Evolutionary conservation across 495 filamentous ascomycete genomes (phyloP), one percentile per base, ranked within the genome.

Genomic region (Tuber brumale): DNA sequence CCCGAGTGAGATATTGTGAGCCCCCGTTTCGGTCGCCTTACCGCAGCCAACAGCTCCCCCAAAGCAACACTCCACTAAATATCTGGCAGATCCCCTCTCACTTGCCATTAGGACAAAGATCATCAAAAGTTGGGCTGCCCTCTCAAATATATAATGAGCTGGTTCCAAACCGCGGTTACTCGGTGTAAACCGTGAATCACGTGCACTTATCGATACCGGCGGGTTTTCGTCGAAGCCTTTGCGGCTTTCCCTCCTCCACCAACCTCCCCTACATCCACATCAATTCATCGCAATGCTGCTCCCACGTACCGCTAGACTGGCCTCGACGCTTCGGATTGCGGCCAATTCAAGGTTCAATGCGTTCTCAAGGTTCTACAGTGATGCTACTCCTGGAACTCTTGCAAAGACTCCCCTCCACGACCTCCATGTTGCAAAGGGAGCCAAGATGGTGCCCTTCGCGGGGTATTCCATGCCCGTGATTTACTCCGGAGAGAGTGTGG

Each of bases 371-470:
- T 66, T 31, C 27, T 66, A 66, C 18, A 66, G 57, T 66, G 27
- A 19, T 66, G 57, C 57, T 66, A 5, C 57, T 66, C 57, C 57
- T n/a, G 14, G 57, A 66, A n/a, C 57, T 8, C 57, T 66, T 31
- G 57, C 57, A 45, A 91, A 89, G 83, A 99, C 95, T 3, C 89
- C 91, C 43, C 89, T 99, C 61, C 91, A 96, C 85, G 90, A 94
- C 80, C 86, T 98, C 39, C 95, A 99, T 84, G 78, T 93, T 72
- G 85, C 86, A 45, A 85, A 92, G 82, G 93, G 93, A 79, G 95
- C 88, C 66, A 97, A 96, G 85, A 97, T 99, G 91, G 94, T 98
- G 74, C 93, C 93, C n/a, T 99, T 97, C 83, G 95, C 92, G 74
- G 94, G 94, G 77, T 98, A 90, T 86, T 87, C 88, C 73, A 98